Base-by-base conservation (phyloP, 1,284 basidiomycete genomes). In the Ustilago bromivora region DNA sequence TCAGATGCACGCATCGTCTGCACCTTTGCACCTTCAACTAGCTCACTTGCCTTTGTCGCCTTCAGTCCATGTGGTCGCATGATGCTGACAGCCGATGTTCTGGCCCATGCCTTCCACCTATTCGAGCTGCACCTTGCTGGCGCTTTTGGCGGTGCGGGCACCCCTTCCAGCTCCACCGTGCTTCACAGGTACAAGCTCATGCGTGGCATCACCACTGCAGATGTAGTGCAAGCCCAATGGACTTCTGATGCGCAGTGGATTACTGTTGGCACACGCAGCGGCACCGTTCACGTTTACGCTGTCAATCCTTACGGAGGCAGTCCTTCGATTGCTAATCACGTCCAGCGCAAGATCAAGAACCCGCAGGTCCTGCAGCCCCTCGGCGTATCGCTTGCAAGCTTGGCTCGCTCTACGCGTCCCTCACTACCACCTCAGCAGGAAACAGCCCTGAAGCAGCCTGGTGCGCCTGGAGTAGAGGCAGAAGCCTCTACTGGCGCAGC, bases 151-250 rank as follows among this genome's bases (percentile, higher is more conserved):
- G 47, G 51, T 28, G 35, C 54, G 15, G 51, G 32, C 11, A 17
- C 38, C 3, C 19, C 54, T 10, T 47, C 61, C 4, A 12, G 53
- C 9, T 43, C 71, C 7, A 23, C 57, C 2, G 57, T 73, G 4
- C 55, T 61, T 4, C 75, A 77, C 58, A 62, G 75, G 36, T 77
- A 77, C 58, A 72, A 75, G 63, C 65, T 78, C 7, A 57, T 71
- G 47, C 76, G 76, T 10, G 76, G 76, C 54, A 65, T 75, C 49
- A 78, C 76, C 15, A 63, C 66, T 2, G 76, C 76, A 53, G 71
- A 75, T 19, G 76, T 64, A 1, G 64, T 78, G 17, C 53, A 60
- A 1, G 71, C 76, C 10, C 47, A 68, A 41, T 78, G 76, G 76
- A 61, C 60, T 23, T 41, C 43, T 12, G 71, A 78, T 43, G 66